Evolutionary conservation across 495 filamentous ascomycete genomes (phyloP).

Genomic region (Talaromyces trachyspermus): DNA sequence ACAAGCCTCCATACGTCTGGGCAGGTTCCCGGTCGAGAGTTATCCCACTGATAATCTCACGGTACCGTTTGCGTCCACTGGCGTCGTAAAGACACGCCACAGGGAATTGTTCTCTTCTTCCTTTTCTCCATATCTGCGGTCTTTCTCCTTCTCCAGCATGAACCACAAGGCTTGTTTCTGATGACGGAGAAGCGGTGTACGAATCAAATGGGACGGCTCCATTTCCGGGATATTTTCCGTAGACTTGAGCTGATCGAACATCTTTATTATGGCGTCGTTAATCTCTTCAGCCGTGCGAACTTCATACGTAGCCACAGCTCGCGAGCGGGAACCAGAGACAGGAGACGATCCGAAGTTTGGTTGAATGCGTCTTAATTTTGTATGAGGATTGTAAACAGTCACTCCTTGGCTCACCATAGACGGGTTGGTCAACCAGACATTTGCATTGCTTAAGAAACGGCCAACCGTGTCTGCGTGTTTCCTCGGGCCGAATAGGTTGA

Average conservation of each 20-base stretch:
- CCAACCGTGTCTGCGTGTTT: constrained; percentile 57
- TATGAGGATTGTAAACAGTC: constrained; percentile 62
- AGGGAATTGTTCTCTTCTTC: constrained; percentile 60
- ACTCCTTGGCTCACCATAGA: constrained; percentile 55
- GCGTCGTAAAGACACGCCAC: constrained; percentile 51
- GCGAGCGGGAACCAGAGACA: constrained; percentile 16
- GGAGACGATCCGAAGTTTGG: constrained; percentile 15
- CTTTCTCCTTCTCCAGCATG: constrained; percentile 73
- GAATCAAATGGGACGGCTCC: constrained; percentile 54
- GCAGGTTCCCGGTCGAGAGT: constrained; percentile 55
- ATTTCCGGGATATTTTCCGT: constrained; percentile 69
- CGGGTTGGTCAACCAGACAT: constrained; percentile 59
- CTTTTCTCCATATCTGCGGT: constrained; percentile 44
- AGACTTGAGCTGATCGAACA: constrained; percentile 76
- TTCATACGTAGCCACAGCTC: constrained; percentile 37
- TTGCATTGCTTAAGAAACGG: constrained; percentile 52
- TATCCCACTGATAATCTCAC: constrained; percentile 77
- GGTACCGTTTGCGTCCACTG: constrained; percentile 54
- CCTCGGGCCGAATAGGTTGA: constrained; percentile 76
- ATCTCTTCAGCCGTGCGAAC: constrained; percentile 74
- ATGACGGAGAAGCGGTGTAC: constrained; percentile 70
- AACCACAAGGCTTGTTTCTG: constrained; percentile 90
- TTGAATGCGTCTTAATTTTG: constrained; percentile 35
- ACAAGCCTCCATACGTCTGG: constrained; percentile 73
- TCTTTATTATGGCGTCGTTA: constrained; percentile 69